Evolutionary conservation across 345 rosid species (phyloP), one percentile per base, ranked within the genome.

Genomic region (Carallia pectinifolia): DNA sequence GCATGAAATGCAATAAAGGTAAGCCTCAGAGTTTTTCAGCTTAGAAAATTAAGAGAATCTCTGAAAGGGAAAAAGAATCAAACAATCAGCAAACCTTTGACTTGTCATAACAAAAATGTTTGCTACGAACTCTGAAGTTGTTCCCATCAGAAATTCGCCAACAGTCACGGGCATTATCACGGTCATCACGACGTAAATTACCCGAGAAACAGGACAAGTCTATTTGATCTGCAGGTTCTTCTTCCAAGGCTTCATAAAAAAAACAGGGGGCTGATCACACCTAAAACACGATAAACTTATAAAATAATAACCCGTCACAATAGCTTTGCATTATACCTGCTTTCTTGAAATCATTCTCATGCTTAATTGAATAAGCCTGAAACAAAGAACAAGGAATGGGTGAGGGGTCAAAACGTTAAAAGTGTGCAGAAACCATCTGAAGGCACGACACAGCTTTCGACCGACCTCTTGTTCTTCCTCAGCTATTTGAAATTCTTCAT

Each of bases 121-220:
- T 88, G 87, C 97, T 88, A 62, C 99, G 99, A 73, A 96, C 90
- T 88, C 90, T 81, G 77, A 96, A 96, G 77, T 92, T 96, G 82
- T 86, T 86, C 67, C 90, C 98, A 82, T 89, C 88, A 67, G 98
- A 87, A 64, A 89, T 79, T 74, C 74, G 81, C 99, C 99, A 96
- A 83, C 99, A 87, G 76, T 96, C 76, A 71, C 97, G 97, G 65
- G 93, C 81, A 64, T 87, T 90, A 61, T 92, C 99, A 64, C 75
- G 85, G 68, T 89, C 97, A 88, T 96, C 90, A n/a, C 15, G 90
- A 19, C 90, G 85, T 71, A 92, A 81, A 82, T 88, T 96, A 55
- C 98, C 98, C 62, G 81, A 80, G 77, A 96, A 90, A 76, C 90
- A 87, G 69, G 98, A 90, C 60, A 90, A 85, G 77, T 90, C 98